Evolutionary conservation across 148 eudicot species (phyloP), one percentile per base, ranked within the genome.

Genomic region (Persicaria tinctoria): DNA sequence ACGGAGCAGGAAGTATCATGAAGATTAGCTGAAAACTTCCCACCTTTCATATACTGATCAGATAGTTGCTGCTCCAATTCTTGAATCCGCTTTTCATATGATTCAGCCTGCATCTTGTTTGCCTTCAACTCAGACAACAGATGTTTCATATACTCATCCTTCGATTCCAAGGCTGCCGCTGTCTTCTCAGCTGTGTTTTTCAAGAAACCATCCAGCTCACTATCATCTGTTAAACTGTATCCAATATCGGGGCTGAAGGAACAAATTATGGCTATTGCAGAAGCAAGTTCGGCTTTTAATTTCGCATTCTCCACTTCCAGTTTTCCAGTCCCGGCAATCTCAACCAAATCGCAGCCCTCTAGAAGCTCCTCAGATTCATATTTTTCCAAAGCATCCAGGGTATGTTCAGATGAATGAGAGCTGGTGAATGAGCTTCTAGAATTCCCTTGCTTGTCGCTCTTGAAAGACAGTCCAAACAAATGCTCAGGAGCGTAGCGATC

Each of bases 241-340:
- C 86, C 94, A 18, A 81, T 41, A 23, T 89, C 97, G 72, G 86
- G 80, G 68, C 85, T 63, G 20, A 88, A 80, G 68, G 90, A 89
- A 81, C 97, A 96, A 49, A 90, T 80, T 7, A 80, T 23, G 8
- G 99, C 97, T 78, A 96, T 88, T 62, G 93, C 93, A 57, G 99
- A 90, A 80, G 99, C 99, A 77, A 96, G 94, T 51, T 92, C 97
- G 45, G 97, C 99, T 84, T 88, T 92, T 56, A 96, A 79, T 60
- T 89, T 92, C 46, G 99, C 97, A 83, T 96, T 96, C 80, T 96
- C 97, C 59, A 96, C 99, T 82, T 96, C 97, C 80, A 92, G 68
- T 69, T 83, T 90, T 82, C 97, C 89, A 77, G 99, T 92, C 62
- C 99, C 99, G 74, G 97, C 92, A 80, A 96, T 85, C 81, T 96